These are phyloP conservation scores for Trichothecium roseum DNA, from an alignment of 2,329 filamentous ascomycete species.

Conservation along the genomic window DNA sequence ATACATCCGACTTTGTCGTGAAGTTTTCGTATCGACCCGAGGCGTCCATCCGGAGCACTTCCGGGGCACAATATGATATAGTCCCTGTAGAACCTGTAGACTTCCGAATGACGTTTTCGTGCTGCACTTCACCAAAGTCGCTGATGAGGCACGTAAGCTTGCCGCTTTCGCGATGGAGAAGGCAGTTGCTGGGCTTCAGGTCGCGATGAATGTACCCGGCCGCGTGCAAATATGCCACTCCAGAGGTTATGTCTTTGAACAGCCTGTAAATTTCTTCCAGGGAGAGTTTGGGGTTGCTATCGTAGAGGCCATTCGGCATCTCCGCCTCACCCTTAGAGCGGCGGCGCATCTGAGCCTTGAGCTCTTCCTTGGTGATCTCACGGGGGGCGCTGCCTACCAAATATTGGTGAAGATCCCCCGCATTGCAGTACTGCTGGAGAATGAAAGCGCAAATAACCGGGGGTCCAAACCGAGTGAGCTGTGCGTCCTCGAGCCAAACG, in stretches of 20 bases:
- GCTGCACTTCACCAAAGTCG: slow-evolving; percentile 95
- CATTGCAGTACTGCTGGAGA: slow-evolving; percentile 93
- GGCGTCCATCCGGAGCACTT: slow-evolving; percentile 65
- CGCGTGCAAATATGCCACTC: slow-evolving; percentile 77
- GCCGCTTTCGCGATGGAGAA: slow-evolving; percentile 64
- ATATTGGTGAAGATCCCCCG: slow-evolving; percentile 81
- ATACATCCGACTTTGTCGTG: slow-evolving; percentile 95
- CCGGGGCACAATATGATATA: slow-evolving; percentile 93
- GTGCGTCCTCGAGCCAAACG: slow-evolving; percentile 89
- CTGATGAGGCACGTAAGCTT: slow-evolving; percentile 79
- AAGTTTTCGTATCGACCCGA: slow-evolving; percentile 80
- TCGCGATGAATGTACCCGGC: slow-evolving; percentile 95
- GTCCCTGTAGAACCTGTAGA: slow-evolving; percentile 92
- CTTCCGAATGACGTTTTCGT: slow-evolving; percentile 68
- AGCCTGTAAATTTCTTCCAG: slow-evolving; percentile 96
- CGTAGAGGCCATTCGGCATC: slow-evolving; percentile 18
- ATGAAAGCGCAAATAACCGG: slow-evolving; percentile 94
- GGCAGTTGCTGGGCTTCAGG: slow-evolving; percentile 90
- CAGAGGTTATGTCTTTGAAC: slow-evolving; percentile 90
- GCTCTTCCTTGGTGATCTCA: slow-evolving; percentile 64
- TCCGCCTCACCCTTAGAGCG: slow-evolving; percentile 65
- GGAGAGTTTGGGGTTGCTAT: slow-evolving; percentile 33
- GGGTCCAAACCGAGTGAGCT: slow-evolving; percentile 77
- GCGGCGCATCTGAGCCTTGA: slow-evolving; percentile 80
- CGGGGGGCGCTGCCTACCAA: slow-evolving; percentile 59